These are phyloP conservation scores for Dalechampia spathulata DNA, from an alignment of 441 rosid species.

Conservation along the genomic window DNA sequence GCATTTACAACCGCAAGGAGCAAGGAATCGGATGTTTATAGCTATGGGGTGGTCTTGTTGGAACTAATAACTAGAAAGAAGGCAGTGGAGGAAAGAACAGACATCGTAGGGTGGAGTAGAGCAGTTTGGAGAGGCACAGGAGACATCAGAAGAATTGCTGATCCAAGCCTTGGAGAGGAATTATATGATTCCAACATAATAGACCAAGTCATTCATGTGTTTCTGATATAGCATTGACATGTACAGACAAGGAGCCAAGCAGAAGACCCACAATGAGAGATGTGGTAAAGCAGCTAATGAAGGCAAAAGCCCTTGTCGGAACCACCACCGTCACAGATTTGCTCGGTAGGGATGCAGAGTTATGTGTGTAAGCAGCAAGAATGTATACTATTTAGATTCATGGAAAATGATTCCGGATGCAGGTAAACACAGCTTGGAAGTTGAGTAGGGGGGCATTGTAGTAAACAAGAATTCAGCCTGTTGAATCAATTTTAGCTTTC, in stretches of 20 bases:
- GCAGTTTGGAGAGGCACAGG: conserved; percentile 29
- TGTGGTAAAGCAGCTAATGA: conserved; percentile 44
- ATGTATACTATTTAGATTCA: no score
- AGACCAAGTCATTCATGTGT: background rate
- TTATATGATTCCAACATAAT: conserved; percentile 25
- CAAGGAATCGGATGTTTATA: conserved; percentile 70
- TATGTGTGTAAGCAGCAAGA: background rate
- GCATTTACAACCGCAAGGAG: conserved; percentile 43
- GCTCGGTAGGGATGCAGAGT: background rate
- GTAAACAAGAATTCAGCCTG: no score
- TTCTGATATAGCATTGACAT: conserved; percentile 9
- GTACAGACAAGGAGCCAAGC: conserved; percentile 39
- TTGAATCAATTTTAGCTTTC: no score
- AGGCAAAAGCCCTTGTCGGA: conserved; percentile 13
- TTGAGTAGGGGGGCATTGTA: no score
- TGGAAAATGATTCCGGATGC: no score
- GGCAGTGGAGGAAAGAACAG: conserved; percentile 42
- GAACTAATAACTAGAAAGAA: conserved; percentile 63
- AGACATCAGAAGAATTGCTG: conserved; percentile 36
- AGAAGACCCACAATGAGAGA: conserved; percentile 66
- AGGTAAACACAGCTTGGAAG: no score
- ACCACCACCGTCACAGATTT: conserved; percentile 5
- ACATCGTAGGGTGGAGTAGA: conserved; percentile 46
- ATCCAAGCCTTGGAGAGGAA: conserved; percentile 39
- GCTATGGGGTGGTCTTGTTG: conserved; percentile 69